Percentiles rank a stretch among this genome's conserved stretches.
These are phyloP conservation scores for Trematosphaeria pertusa DNA, from an alignment of 2,329 filamentous ascomycete species.

Conservation along the genomic window DNA sequence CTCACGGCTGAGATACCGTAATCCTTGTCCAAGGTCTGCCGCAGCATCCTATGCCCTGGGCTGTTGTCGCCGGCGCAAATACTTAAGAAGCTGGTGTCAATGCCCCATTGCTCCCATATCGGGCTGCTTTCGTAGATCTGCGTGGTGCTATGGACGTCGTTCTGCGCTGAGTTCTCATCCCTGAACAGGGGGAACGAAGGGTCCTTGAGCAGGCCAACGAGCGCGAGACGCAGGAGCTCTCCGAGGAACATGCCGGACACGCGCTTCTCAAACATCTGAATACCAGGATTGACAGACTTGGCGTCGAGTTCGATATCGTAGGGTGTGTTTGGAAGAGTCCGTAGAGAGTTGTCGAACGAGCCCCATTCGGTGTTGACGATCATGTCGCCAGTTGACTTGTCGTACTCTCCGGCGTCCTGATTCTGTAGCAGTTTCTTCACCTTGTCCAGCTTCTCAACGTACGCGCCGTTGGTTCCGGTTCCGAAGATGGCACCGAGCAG, in stretches of 20 bases:
- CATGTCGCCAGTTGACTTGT: conserved; percentile 87
- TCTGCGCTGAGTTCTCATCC: conserved; percentile 74
- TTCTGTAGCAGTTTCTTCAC: conserved; percentile 74
- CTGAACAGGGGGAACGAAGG: conserved; percentile 74
- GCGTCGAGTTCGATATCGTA: conserved; percentile 83
- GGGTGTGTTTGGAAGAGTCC: conserved; percentile 81
- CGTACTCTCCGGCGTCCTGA: conserved; percentile 65
- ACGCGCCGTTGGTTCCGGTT: conserved; percentile 96
- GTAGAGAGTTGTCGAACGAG: conserved; percentile 93
- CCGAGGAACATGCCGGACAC: conserved; percentile 98
- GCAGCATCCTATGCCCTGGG: conserved; percentile 72
- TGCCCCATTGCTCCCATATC: conserved; percentile 81
- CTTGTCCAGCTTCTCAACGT: conserved; percentile 88
- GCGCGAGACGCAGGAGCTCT: conserved; percentile 82
- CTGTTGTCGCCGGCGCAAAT: conserved; percentile 83
- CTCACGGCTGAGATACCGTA: conserved; percentile 79
- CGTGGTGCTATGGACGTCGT: conserved; percentile 73
- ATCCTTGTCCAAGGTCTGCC: conserved; percentile 78
- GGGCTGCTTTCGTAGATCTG: conserved; percentile 61
- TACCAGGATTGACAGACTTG: conserved; percentile 85
- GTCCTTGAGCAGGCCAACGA: conserved; percentile 75
- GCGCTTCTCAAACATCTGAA: conserved; percentile 99
- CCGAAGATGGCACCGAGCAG: conserved; percentile 97
- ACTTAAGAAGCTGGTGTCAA: conserved; percentile 90
- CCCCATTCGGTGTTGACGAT: conserved; percentile 99